phyloP scores from a whole-genome alignment of 2,329 filamentous ascomycete species.

The Fusarium sp. region DNA sequence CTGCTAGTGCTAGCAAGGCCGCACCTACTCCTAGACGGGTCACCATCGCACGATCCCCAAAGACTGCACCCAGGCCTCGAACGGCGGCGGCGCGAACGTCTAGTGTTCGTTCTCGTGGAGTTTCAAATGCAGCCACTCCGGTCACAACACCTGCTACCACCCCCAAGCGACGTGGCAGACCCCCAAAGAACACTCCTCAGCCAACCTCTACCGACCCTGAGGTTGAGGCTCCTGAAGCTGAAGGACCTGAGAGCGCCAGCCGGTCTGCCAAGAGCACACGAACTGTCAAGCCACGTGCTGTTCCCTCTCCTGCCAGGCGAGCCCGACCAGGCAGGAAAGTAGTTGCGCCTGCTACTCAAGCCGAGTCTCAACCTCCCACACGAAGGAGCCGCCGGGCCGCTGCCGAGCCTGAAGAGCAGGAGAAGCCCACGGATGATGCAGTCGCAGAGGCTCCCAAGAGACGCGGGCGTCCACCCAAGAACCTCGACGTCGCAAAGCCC shows the following conservation, averaged over 20 bases:
- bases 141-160: constrained; percentile 23
- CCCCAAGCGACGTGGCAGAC: constrained; percentile 38
- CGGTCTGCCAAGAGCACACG: constrained; percentile 18
- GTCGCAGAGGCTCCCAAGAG: constrained; percentile 24
- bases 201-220: constrained; percentile 1
- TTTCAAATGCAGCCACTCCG: background rate
- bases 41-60: constrained; percentile 10
- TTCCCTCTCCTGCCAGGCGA: constrained; percentile 37
- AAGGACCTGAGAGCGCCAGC: constrained; percentile 8
- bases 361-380: constrained; percentile 7
- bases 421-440: background rate
- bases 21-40: constrained; percentile 10
- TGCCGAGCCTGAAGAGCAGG: constrained; percentile 8
- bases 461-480: constrained; percentile 36
- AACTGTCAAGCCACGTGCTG: constrained; percentile 19
- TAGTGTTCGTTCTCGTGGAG: background rate
- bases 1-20: constrained; percentile 26
- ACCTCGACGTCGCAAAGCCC: background rate
- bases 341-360: constrained; percentile 3
- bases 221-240: background rate
- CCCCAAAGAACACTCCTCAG: constrained; percentile 32
- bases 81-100: constrained; percentile 1
- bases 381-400: constrained; percentile 26
- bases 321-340: constrained; percentile 29
- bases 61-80: constrained; percentile 21